Evolutionary conservation across 2,329 filamentous ascomycete genomes (phyloP), one percentile per base, ranked within the genome.

Genomic region (Phyllosticta capitalensis): DNA sequence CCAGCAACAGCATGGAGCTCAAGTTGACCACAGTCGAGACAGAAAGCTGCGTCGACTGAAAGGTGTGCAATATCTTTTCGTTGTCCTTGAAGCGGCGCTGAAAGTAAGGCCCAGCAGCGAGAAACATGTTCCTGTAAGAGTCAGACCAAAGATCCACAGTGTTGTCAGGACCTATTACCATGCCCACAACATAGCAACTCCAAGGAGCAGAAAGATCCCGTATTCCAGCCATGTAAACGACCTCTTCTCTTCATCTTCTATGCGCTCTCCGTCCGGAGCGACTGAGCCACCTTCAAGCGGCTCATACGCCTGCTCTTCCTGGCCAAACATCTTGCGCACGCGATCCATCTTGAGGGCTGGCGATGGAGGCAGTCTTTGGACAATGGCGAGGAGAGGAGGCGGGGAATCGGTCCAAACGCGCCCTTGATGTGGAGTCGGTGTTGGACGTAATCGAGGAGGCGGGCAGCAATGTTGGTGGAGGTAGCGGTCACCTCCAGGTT

Each of bases 151-250:
- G 22, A 9, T 6, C n/a, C 5, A n/a, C 9, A 6, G 7, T n/a
- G 12, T n/a, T n/a, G 9, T 26, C 7, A 6, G 20, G n/a, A 21
- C 28, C 49, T 53, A 17, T 9, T 82, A 95, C 92, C 92, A 97
- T 59, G 92, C 91, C 92, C 92, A 97, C 52, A 97, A 81, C 94
- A 97, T 97, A 56, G 92, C 89, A 60, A 96, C 81, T 55, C 94
- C 94, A 24, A 97, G 78, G 55, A 96, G 76, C 59, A 88, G 78
- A 73, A 97, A 97, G 69, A 96, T 86, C 66, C 75, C 77, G 74
- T 97, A 99, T 71, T 95, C 89, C 38, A 89, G 69, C 85, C 88
- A 91, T 63, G 90, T 95, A 76, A 96, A 96, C 38, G 63, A 58
- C 61, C 62, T 63, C n/a, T 67, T 65, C 52, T 58, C 56, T 6